Conservation (phyloP, 1,284 basidiomycete genomes). For the Boletus semigastroideus region DNA sequence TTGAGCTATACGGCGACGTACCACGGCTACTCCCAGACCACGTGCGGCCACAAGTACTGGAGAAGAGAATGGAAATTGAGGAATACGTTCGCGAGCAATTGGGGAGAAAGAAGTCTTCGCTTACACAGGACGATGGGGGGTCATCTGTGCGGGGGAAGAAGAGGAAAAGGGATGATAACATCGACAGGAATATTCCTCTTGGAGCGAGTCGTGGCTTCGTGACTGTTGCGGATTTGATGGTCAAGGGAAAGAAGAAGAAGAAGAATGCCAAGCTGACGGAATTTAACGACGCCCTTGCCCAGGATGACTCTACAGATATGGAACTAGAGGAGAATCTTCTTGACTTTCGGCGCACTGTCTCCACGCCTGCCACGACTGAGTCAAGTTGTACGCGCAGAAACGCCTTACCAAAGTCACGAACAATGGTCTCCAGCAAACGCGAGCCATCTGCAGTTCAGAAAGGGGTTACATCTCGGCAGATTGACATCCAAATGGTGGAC, state of each 20-base stretch:
- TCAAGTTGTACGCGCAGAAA: constrained; percentile 31
- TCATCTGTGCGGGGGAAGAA: constrained; percentile 48
- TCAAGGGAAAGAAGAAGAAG: constrained; percentile 41
- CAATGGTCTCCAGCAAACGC: constrained; percentile 22
- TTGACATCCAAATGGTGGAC: constrained; percentile 53
- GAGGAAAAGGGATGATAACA: constrained; percentile 68
- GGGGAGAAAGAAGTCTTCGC: constrained; percentile 38
- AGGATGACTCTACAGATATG: constrained; percentile 61
- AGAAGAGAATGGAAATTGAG: constrained; percentile 80
- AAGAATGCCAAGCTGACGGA: constrained; percentile 44
- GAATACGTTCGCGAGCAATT: constrained; percentile 61
- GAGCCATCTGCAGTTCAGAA: constrained; percentile 36
- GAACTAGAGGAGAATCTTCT: constrained; percentile 54
- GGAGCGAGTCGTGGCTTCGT: constrained; percentile 66
- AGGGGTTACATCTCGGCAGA: constrained; percentile 35
- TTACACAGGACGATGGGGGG: constrained; percentile 20
- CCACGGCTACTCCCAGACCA: constrained; percentile 81
- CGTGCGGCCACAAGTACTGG: constrained; percentile 74
- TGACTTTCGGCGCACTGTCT: constrained; percentile 49
- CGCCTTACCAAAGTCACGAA: constrained; percentile 39
- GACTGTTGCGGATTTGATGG: constrained; percentile 56
- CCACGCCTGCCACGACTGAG: constrained; percentile 36
- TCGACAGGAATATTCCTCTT: constrained; percentile 62
- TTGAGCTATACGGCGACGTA: constrained; percentile 93
- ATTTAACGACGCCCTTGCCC: constrained; percentile 42